Evolutionary conservation across 2,329 filamentous ascomycete species (phyloP).

Genomic region (Aspergillus fumigatiaffinis): DNA sequence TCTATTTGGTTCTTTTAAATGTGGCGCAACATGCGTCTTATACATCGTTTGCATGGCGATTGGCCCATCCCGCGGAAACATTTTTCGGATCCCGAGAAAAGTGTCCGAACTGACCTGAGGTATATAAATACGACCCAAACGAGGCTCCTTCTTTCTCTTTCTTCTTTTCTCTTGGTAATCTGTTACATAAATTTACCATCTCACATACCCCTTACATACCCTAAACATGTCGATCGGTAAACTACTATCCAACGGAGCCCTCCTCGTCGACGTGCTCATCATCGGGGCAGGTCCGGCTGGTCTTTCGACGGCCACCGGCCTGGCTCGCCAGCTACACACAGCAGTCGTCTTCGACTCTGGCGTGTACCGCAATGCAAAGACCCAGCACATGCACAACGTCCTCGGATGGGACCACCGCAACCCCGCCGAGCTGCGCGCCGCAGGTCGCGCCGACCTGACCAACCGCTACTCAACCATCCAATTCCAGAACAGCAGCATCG

Average conservation of each 20-base stretch:
- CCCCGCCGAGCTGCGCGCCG: slow-evolving; percentile 30
- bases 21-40: background rate
- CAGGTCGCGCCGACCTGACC: slow-evolving; percentile 32
- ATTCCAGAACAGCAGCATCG: slow-evolving; percentile 15
- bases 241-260: background rate
- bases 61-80: background rate
- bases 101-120: background rate
- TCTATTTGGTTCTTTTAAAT: background rate
- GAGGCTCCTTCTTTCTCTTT: no score
- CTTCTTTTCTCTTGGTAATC: no score
- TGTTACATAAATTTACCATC: background rate
- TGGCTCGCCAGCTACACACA: slow-evolving; percentile 39
- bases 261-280: slow-evolving; percentile 15
- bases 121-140: background rate
- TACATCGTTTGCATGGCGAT: background rate
- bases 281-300: slow-evolving; percentile 46
- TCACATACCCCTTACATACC: no score
- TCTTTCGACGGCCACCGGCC: slow-evolving; percentile 31
- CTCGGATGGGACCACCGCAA: slow-evolving; percentile 35
- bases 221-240: background rate
- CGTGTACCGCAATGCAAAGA: slow-evolving; percentile 42
- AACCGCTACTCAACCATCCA: slow-evolving; percentile 34
- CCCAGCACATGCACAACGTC: slow-evolving; percentile 46
- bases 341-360: slow-evolving; percentile 44
- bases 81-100: background rate